Evolutionary conservation across 2,329 filamentous ascomycete species (phyloP), one percentile per base, ranked within the genome.

Genomic region (Colletotrichum graminicola): DNA sequence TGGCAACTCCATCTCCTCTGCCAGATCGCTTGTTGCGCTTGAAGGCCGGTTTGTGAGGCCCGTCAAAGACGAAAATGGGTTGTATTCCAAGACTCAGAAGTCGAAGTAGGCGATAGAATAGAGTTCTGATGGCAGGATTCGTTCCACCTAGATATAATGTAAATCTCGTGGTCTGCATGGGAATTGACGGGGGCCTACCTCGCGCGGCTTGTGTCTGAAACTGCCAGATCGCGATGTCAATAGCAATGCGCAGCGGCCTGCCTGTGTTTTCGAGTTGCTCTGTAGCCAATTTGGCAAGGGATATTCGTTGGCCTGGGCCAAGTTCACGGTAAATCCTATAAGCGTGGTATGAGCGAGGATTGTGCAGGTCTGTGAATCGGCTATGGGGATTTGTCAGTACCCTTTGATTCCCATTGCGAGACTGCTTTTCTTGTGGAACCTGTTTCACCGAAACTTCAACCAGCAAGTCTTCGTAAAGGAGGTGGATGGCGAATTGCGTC

Each of bases 181-280:
- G 4, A 8, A 26, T 54, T 36, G 21, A 5, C 36, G 21, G 29
- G 29, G 41, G 7, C 18, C 52, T 77, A 88, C 90, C 94, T 83
- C 91, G 90, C 23, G 93, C 93, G 18, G 94, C 92, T 78, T 97
- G 94, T 16, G 92, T 92, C 78, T 99, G 96, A 78, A 97, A 98
- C 55, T 97, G 92, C 96, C 96, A 99, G 78, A 99, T 98, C 3
- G 94, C 94, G 75, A 97, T 93, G 79, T 99, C 96, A 74, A 99
- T 93, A 49, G 96, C 96, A 57, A 99, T 86, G 51, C 95, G 92
- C 51, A 98, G 85, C 0, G 95, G 95, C 1, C 91, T 88, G 32
- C 88, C 87, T 14, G 89, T 90, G 65, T 87, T 82, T 76, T 94
- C 89, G 74, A 97, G 89, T 75, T 93, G 92, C 59, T 94, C 89